Evolutionary conservation across 2,329 filamentous ascomycete genomes (phyloP), one percentile per base, ranked within the genome.

Genomic region (Pleurostoma richardsiae): DNA sequence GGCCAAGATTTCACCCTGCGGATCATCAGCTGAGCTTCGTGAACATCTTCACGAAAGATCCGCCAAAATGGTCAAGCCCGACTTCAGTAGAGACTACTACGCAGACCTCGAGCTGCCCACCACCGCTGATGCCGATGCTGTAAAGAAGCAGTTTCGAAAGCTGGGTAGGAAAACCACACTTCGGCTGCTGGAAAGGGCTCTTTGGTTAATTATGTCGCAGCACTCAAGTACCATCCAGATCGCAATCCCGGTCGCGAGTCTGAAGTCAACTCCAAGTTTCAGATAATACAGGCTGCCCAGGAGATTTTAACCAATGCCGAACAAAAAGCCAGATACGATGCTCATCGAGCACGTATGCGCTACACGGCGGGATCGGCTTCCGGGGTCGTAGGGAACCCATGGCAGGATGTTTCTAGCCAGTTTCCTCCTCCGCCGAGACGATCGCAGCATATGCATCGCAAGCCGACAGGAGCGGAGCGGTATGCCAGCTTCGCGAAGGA

Each of bases 141-240:
- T 95, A 62, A 92, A 89, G 71, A 94, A 86, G 66, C 86, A 91
- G 59, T 96, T 90, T 66, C 81, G 86, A 55, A 90, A 90, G 65
- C 79, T 95, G 59, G 86, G 86, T 89, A 70, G 48, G 73, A 54
- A 19, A 19, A 19, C 19, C 19, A 19, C 19, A 19, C 19, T 19
- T 40, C 27, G 7, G n/a, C 19, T 19, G 19, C 19, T 19, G 19
- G 19, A 19, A 19, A 19, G 19, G 19, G 19, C 19, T 19, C 19
- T 19, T 19, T 19, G 19, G 19, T 19, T 19, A 19, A 19, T 19
- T 19, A 19, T 19, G 19, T 19, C 28, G 4, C 48, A 90, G 90
- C 90, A 42, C 73, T 95, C 41, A 87, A 88, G 64, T 95, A 87
- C 59, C 90, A 96, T 60, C 90, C 90, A 6, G 90, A 96, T 63